Conservation (phyloP, 768 basidiomycete species). For the Naganishia friedmannii region DNA sequence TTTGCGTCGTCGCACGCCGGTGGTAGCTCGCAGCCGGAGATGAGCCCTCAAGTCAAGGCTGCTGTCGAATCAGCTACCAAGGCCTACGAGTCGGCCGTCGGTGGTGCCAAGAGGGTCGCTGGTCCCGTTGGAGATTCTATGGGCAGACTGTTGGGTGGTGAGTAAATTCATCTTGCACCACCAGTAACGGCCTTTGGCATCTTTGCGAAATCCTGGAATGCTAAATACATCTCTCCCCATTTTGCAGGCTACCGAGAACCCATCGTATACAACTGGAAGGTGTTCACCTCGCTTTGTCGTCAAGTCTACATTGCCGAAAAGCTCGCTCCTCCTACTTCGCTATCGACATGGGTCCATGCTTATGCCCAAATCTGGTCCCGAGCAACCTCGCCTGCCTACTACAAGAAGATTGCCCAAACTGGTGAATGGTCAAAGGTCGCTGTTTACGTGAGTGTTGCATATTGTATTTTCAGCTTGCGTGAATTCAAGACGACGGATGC, state of each 20-base stretch:
- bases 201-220: neutral
- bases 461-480: neutral
- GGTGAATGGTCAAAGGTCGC: slow-evolving; percentile 51
- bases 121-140: slow-evolving; percentile 50
- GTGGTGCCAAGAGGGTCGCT: slow-evolving; percentile 46
- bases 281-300: slow-evolving; percentile 45
- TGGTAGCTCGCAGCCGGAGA: slow-evolving; percentile 33
- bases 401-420: slow-evolving; percentile 40
- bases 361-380: slow-evolving; percentile 46
- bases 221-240: neutral
- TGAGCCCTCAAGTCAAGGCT: slow-evolving; percentile 48
- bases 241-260: slow-evolving; percentile 43
- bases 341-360: slow-evolving; percentile 44
- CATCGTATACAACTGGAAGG: slow-evolving; percentile 50
- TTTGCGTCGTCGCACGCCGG: slow-evolving; percentile 36
- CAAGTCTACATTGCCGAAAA: slow-evolving; percentile 53
- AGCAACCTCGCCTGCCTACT: slow-evolving; percentile 41
- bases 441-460: slow-evolving; percentile 44
- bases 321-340: slow-evolving; percentile 48
- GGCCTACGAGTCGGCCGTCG: slow-evolving; percentile 39
- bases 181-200: neutral
- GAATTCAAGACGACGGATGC: neutral
- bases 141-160: slow-evolving; percentile 45
- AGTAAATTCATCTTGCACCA: slow-evolving; percentile 36
- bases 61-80: slow-evolving; percentile 46